These are phyloP conservation scores for Venturiaceae sp. DNA, from an alignment of 2,329 filamentous ascomycete species.

Conservation along the genomic window DNA sequence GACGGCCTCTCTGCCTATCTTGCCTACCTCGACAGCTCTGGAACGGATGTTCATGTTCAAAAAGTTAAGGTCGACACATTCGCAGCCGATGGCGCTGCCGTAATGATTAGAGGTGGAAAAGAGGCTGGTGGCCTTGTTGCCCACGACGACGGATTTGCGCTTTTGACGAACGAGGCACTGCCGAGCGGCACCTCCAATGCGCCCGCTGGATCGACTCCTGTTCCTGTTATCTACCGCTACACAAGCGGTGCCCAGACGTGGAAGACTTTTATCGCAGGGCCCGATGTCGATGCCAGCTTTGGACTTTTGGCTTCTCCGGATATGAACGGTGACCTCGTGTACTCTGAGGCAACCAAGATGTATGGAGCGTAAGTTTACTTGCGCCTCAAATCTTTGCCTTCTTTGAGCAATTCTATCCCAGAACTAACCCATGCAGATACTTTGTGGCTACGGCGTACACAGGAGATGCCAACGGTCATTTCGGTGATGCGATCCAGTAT, in stretches of 20 bases:
- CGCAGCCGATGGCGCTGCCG: slow-evolving; percentile 38
- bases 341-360: slow-evolving; percentile 43
- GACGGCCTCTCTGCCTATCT: slow-evolving; percentile 50
- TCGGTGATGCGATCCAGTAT: slow-evolving; percentile 47
- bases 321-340: slow-evolving; percentile 54
- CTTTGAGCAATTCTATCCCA: background rate
- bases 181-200: slow-evolving; percentile 40
- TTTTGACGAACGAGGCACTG: slow-evolving; percentile 49
- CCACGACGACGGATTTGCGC: slow-evolving; percentile 52
- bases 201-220: slow-evolving; percentile 37
- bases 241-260: slow-evolving; percentile 45
- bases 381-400: too few species aligned
- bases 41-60: slow-evolving; percentile 48
- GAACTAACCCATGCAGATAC: background rate
- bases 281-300: slow-evolving; percentile 36
- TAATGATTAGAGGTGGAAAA: slow-evolving; percentile 43
- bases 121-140: slow-evolving; percentile 53
- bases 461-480: slow-evolving; percentile 46
- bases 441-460: slow-evolving; percentile 28
- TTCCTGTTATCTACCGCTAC: slow-evolving; percentile 50
- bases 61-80: slow-evolving; percentile 46
- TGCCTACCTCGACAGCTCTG: slow-evolving; percentile 49
- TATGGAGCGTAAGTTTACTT: slow-evolving; percentile 46
- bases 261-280: slow-evolving; percentile 51
- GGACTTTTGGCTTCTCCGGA: slow-evolving; percentile 45